Evolutionary conservation across 2,329 filamentous ascomycete species (phyloP).

Genomic region (Chrysoporthe cubensis): DNA sequence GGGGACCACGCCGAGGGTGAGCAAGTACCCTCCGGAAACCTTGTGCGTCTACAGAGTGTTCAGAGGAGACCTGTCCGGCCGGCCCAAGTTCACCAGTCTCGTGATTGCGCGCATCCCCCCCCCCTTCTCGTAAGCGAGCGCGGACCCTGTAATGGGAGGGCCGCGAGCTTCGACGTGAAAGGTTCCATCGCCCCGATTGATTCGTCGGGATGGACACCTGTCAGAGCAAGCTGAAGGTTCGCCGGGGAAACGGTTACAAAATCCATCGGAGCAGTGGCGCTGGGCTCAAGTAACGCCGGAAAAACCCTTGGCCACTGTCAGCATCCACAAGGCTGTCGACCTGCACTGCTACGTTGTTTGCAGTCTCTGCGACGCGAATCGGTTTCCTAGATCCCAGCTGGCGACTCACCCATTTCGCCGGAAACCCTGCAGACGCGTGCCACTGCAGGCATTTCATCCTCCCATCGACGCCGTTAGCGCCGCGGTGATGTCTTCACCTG

Average conservation of each 20-base stretch:
- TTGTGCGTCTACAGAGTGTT: background rate
- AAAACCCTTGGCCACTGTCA: background rate
- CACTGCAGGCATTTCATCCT: background rate
- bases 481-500: background rate
- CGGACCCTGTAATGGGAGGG: too few species aligned
- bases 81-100: background rate
- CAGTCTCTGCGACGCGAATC: background rate
- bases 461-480: background rate
- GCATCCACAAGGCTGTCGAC: background rate
- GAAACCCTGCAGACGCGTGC: background rate
- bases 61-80: background rate
- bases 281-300: background rate
- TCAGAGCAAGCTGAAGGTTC: background rate
- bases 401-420: background rate
- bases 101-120: background rate
- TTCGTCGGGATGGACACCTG: background rate
- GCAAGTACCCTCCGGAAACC: background rate
- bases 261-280: background rate
- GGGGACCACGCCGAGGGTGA: background rate
- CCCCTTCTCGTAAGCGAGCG: background rate
- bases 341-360: background rate
- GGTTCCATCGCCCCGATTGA: background rate
- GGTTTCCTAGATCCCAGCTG: background rate
- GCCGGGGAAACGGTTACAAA: background rate
- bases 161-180: too few species aligned